Base-by-base conservation (phyloP, 1,284 basidiomycete genomes). In the Macrocystidia cucumis region DNA sequence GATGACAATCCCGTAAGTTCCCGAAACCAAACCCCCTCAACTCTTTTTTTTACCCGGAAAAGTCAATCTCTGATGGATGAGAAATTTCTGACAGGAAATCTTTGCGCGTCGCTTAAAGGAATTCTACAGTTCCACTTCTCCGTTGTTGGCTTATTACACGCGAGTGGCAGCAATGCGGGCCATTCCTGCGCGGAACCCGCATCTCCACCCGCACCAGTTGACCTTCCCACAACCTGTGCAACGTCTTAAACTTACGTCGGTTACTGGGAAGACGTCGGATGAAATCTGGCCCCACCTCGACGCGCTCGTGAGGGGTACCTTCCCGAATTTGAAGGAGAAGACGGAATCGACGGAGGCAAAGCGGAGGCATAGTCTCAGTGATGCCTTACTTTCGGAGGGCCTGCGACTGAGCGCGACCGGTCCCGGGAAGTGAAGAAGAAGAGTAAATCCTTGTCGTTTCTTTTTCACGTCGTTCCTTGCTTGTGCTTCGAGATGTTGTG, bases 261-360 rank as follows among this genome's bases (percentile, higher is more conserved):
- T 98, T n/a, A 65, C 70, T 17, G 93, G 93, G 4, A 65, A 71
- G 43, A 89, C 89, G 11, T 91, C 87, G 14, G 89, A 97, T 56
- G 89, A 96, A 62, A 96, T 97, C 46, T 93, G 89, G 88, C 89
- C 88, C 1, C 66, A 80, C 46, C 68, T 93, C 4, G 82, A 88
- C 39, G 57, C 57, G 21, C 59, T 74, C 13, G 61, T 91, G 11
- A 60, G 63, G 30, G 58, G 63, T n/a, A 54, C 65, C 5, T 83
- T 81, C 48, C 78, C 83, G 2, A 47, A 51, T 5, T 50, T 86
- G 37, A 68, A 63, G 37, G 70, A 76, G 51, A 67, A 72, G n/a
- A 46, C 52, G n/a, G 62, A 65, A 22, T 55, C 56, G 11, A 56
- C 56, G 29, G 62, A 65, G 35, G 55, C 44, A 34, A 62, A 59